A percentile compares a stretch with the other conserved stretches of the same genome.
Evolutionary conservation across 352 stramenopile genomes (phyloP).

Genomic region (Pythium apleroticum): DNA sequence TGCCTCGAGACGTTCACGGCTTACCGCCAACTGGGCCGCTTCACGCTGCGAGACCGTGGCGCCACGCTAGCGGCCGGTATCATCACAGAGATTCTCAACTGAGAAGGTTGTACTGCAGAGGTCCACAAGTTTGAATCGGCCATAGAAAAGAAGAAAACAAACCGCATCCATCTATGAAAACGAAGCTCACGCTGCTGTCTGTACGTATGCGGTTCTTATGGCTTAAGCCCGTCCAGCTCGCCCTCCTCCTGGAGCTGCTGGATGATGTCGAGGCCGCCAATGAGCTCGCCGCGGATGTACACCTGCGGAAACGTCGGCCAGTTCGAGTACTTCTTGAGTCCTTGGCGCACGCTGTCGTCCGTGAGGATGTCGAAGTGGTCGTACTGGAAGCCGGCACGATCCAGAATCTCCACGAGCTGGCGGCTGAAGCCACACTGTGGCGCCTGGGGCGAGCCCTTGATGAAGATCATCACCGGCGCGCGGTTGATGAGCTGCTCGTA

Average conservation of each 20-base stretch:
- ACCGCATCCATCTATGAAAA: not conserved
- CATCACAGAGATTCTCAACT: slow-evolving; percentile 79
- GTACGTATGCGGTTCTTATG: slow-evolving; percentile 33
- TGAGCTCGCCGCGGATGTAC: slow-evolving; percentile 96
- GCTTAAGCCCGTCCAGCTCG: slow-evolving; percentile 79
- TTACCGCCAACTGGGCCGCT: slow-evolving; percentile 79
- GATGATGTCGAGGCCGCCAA: slow-evolving; percentile 97
- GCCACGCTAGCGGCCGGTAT: slow-evolving; percentile 84
- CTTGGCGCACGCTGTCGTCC: slow-evolving; percentile 95
- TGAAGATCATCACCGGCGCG: slow-evolving; percentile 97
- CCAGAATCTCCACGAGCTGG: slow-evolving; percentile 93
- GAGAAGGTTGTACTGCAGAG: slow-evolving; percentile 11
- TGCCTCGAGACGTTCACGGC: slow-evolving; percentile 81
- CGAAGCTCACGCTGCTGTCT: not conserved
- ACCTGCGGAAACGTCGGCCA: slow-evolving; percentile 99
- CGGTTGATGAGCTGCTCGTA: slow-evolving; percentile 90
- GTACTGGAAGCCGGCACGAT: slow-evolving; percentile 90
- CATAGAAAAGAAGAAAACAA: slow-evolving; percentile 11
- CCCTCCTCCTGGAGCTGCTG: slow-evolving; percentile 93
- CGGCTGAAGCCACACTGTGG: slow-evolving; percentile 96
- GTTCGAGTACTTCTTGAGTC: slow-evolving; percentile 97
- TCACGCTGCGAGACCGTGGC: slow-evolving; percentile 81
- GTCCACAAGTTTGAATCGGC: not conserved
- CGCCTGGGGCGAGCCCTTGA: slow-evolving; percentile 94
- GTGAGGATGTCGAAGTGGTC: slow-evolving; percentile 97